Base-by-base conservation (phyloP, 1,284 basidiomycete species). In the Ustilago sp. region DNA sequence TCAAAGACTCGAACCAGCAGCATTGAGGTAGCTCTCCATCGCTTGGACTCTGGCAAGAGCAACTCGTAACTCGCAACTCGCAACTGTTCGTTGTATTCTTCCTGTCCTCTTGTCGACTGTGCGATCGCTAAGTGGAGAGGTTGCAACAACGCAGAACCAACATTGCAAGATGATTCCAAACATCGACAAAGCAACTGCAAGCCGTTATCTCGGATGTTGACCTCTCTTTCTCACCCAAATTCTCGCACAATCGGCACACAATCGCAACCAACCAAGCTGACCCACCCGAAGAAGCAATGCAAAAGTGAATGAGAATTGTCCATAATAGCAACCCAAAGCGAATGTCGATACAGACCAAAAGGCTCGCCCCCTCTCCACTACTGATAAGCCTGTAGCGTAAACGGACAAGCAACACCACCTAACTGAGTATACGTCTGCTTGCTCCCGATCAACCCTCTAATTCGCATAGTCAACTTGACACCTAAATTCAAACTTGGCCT, bases 401-500 rank as follows among this genome's bases (percentile, higher is more conserved):
- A 81, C 36, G 80, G 80, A 61, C 80, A 81, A 0, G 36, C 69
- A 2, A 80, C 54, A 34, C 61, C 58, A 17, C 48, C 60, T 23
- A 83, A 19, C 56, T 79, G 75, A 0, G 77, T 79, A 34, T 65
- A 69, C n/a, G 77, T 68, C 17, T 4, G 19, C 52, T 83, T 82
- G 1, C 45, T 56, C 0, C 82, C 82, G 17, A 83, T 53, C 39
- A 83, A 51, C 1, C 82, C 82, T 0, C 17, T 31, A 19, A 83
- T 71, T 12, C 66, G 38, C 79, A 82, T 79, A 12, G 47, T 77
- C 38, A 83, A 35, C 39, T 59, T 51, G 2, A 83, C 12, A 28
- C 50, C 63, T 28, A 83, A n/a, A 34, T 79, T 82, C 35, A 83
- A 59, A 32, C 78, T 69, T 5, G 76, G 73, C 23, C 76, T 35